phyloP scores from a whole-genome alignment of 2,329 filamentous ascomycete species.

The Aureobasidium sp. region DNA sequence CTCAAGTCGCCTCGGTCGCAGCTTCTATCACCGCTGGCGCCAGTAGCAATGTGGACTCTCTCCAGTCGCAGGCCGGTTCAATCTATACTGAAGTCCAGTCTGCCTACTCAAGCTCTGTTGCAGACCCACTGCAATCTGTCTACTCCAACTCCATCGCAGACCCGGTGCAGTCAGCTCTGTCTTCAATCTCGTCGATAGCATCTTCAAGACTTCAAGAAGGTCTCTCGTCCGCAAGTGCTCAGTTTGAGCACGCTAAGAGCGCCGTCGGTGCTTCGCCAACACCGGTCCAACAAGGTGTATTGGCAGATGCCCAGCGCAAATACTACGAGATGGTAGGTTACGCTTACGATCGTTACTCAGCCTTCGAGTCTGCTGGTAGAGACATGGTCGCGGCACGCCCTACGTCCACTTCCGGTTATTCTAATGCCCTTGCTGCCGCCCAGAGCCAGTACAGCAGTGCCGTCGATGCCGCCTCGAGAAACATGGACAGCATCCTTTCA shows the following conservation, averaged over 20 bases:
- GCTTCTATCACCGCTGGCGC: constrained; percentile 19
- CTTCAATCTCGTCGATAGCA: constrained; percentile 60
- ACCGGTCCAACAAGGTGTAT: constrained; percentile 44
- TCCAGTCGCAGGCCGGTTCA: constrained; percentile 44
- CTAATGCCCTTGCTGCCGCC: constrained; percentile 63
- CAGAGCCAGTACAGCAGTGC: constrained; percentile 31
- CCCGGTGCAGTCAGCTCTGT: constrained; percentile 43
- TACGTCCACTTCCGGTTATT: constrained; percentile 56
- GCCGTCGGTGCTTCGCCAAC: constrained; percentile 59
- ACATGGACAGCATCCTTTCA: constrained; percentile 23
- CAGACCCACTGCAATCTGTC: constrained; percentile 41
- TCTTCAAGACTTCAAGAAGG: constrained; percentile 63
- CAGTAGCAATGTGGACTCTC: constrained; percentile 29
- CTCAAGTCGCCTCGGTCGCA: constrained; percentile 29
- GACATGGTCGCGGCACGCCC: constrained; percentile 42
- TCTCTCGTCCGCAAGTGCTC: constrained; percentile 61
- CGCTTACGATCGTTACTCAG: constrained; percentile 71
- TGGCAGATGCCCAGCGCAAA: constrained; percentile 56
- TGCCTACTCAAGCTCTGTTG: constrained; percentile 60
- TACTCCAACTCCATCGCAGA: constrained; percentile 60
- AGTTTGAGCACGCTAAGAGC: constrained; percentile 62
- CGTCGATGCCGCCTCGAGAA: constrained; percentile 27
- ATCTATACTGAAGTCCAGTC: constrained; percentile 61
- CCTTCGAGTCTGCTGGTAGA: constrained; percentile 66
- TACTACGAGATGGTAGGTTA: constrained; percentile 75